Conservation (phyloP, 2,329 filamentous ascomycete species). For the Xylaria digitata region DNA sequence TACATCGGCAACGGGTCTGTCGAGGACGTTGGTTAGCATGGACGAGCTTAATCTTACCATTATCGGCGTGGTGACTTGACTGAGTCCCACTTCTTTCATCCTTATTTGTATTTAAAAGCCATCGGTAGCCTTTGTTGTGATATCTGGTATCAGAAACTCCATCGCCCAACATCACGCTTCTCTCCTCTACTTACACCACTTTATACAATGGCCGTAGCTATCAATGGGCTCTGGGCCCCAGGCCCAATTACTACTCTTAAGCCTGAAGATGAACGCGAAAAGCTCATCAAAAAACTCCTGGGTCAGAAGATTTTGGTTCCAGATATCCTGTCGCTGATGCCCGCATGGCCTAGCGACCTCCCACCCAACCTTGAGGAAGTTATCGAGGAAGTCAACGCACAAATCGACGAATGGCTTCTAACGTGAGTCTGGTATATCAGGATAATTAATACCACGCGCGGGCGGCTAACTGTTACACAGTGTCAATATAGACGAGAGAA, state of each 20-base stretch:
- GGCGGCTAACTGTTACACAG: constrained; percentile 36
- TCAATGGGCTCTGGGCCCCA: constrained; percentile 34
- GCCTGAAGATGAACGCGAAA: constrained; percentile 41
- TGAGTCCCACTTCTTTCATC: neutral
- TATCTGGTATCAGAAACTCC: neutral
- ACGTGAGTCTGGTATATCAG: constrained; percentile 37
- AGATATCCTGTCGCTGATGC: constrained; percentile 47
- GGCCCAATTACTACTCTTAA: constrained; percentile 2
- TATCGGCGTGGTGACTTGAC: neutral
- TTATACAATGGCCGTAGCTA: constrained; percentile 41
- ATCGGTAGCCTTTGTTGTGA: neutral
- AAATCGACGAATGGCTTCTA: constrained; percentile 47
- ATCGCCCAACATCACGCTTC: neutral
- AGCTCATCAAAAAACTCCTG: constrained; percentile 42
- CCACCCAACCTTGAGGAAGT: constrained; percentile 36
- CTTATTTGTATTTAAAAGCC: constrained; percentile 21
- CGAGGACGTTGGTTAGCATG: constrained; percentile 3
- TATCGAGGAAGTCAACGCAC: constrained; percentile 44
- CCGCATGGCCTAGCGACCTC: constrained; percentile 44
- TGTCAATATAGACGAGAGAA: constrained; percentile 44
- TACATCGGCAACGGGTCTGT: neutral
- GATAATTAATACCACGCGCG: neutral
- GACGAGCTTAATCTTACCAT: constrained; percentile 9
- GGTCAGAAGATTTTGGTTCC: constrained; percentile 46
- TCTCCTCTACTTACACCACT: neutral